phyloP scores from a whole-genome alignment of 352 stramenopile species.

The Phytophthora hibernalis region DNA sequence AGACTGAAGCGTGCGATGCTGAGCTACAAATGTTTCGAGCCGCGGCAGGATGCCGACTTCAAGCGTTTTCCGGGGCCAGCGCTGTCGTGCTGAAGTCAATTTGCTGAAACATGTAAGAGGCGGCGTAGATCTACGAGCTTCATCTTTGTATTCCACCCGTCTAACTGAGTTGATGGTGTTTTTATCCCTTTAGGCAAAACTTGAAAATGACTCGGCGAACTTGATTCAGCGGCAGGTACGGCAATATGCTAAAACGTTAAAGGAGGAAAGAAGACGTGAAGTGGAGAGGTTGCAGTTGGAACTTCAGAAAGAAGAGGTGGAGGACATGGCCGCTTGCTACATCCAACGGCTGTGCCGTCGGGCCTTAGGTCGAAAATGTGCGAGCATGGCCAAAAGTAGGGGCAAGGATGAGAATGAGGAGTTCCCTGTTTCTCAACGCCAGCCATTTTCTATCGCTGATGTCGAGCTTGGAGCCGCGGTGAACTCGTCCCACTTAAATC shows the following conservation, averaged over 20 bases:
- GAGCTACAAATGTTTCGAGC: conserved; percentile 35
- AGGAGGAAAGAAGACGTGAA: conserved; percentile 5
- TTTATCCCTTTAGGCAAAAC: conserved; percentile 18
- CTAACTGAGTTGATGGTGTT: conserved; percentile 2
- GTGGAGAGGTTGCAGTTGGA: conserved; percentile 26
- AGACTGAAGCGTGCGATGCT: conserved; percentile 18
- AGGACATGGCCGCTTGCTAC: conserved; percentile 48
- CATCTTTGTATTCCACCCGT: not conserved
- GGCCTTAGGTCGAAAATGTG: conserved; percentile 3
- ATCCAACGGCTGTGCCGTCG: conserved; percentile 51
- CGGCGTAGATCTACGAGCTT: not conserved
- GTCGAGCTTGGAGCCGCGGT: conserved; percentile 16
- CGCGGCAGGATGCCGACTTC: conserved; percentile 40
- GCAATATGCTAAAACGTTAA: conserved; percentile 19
- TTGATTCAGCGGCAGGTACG: conserved; percentile 38
- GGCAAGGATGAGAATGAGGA: conserved; percentile 1
- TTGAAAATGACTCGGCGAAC: conserved; percentile 27
- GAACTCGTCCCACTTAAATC: conserved; percentile 11
- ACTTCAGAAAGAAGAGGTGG: conserved; percentile 46
- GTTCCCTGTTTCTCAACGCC: not conserved
- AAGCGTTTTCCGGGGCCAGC: conserved; percentile 44
- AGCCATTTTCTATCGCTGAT: conserved; percentile 19
- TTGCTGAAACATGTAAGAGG: conserved; percentile 34
- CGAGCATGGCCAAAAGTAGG: not conserved
- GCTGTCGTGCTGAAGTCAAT: conserved; percentile 33